Conservation (phyloP, 768 basidiomycete genomes). For the Fomitopsis pulvina region DNA sequence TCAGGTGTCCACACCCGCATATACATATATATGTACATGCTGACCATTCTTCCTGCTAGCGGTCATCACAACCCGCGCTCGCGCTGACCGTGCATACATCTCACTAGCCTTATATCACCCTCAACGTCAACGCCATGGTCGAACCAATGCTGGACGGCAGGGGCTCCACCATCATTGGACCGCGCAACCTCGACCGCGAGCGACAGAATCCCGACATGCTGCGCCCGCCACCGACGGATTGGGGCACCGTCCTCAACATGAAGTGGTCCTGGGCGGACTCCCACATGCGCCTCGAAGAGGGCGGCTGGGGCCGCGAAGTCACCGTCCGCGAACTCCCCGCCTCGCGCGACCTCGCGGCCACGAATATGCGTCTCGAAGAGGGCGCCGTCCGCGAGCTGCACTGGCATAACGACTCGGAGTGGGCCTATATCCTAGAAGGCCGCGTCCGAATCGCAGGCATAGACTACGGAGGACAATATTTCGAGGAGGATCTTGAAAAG, state of each 20-base stretch:
- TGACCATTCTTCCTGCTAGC: too few species aligned
- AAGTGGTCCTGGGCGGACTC: conserved; percentile 4
- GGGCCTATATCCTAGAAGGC: conserved; percentile 27
- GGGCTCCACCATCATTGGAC: conserved; percentile 1
- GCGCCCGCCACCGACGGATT: not conserved
- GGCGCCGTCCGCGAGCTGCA: conserved; percentile 32
- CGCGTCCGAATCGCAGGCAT: conserved; percentile 36
- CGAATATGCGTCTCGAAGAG: conserved; percentile 29
- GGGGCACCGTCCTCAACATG: not conserved
- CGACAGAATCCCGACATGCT: not conserved
- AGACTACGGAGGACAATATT: conserved; percentile 40
- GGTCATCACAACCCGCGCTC: not conserved
- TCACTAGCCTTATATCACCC: not conserved
- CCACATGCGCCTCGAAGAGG: conserved; percentile 3
- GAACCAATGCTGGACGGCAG: not conserved
- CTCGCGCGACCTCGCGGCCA: conserved; percentile 16
- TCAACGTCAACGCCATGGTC: not conserved
- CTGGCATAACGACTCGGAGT: conserved; percentile 28
- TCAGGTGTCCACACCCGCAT: not conserved
- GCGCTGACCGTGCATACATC: not conserved
- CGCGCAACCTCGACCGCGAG: conserved; percentile 2
- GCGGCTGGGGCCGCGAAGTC: conserved; percentile 1
- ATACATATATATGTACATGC: not conserved
- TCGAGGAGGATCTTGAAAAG: conserved; percentile 36
- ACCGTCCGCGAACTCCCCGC: conserved; percentile 3